Conservation (phyloP, 2,329 filamentous ascomycete genomes). For the Stagonosporopsis vannaccii region DNA sequence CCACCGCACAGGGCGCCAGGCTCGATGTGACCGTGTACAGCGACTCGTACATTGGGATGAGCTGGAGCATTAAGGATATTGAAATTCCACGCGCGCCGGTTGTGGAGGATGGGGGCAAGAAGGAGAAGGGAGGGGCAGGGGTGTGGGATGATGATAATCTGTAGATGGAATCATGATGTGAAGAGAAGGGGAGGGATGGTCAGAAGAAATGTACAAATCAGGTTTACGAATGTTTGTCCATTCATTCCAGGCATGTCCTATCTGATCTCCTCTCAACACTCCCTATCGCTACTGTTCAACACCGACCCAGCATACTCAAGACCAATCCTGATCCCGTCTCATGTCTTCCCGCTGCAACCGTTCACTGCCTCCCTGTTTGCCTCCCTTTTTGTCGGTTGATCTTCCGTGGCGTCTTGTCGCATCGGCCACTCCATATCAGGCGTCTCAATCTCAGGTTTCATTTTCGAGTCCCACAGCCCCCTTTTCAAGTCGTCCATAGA, state of each 20-base stretch:
- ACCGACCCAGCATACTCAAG: neutral
- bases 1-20: slow-evolving; percentile 61
- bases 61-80: slow-evolving; percentile 63
- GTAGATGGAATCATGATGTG: neutral
- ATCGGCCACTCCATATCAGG: slow-evolving; percentile 28
- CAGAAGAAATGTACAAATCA: neutral
- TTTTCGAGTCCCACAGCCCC: neutral
- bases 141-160: slow-evolving; percentile 16
- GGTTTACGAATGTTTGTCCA: neutral
- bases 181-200: neutral
- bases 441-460: slow-evolving; percentile 2
- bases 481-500: neutral
- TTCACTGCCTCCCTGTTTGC: neutral
- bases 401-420: slow-evolving; percentile 20
- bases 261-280: neutral
- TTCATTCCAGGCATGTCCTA: neutral
- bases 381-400: neutral
- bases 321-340: slow-evolving; percentile 26
- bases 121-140: slow-evolving; percentile 26
- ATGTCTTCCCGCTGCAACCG: slow-evolving; percentile 10
- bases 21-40: slow-evolving; percentile 81
- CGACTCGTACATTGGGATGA: slow-evolving; percentile 85
- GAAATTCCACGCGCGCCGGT: slow-evolving; percentile 56
- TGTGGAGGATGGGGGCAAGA: slow-evolving; percentile 40
- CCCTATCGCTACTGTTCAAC: neutral